Base-by-base conservation (phyloP, 208 protist genomes). In the Zelonia costaricensis region DNA sequence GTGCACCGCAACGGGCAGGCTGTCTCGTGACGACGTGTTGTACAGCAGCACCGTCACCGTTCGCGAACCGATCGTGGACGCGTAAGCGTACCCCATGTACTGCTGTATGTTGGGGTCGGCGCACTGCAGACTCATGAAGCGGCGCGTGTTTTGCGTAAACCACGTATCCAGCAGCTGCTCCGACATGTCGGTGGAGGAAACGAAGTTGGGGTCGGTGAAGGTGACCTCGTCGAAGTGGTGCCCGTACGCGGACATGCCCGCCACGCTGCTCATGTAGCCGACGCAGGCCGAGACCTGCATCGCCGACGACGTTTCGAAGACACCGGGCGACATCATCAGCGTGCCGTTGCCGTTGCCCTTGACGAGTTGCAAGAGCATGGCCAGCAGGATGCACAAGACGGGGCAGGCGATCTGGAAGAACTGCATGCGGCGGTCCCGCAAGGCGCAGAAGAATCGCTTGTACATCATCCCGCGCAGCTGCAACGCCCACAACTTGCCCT, bases 401-500 rank as follows among this genome's bases (percentile, higher is more conserved):
- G 88, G 88, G 36, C 70, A 84, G 48, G 85, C 20, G 42, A 93
- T 74, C 48, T 93, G 86, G 51, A 92, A 84, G 33, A 76, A 76
- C 48, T 79, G 63, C 69, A 78, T 82, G 42, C 76, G 66, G 31
- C 66, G 74, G 62, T 95, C 86, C 12, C 89, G 78, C 2, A 76
- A 52, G 23, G 84, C 39, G 74, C 62, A 81, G 30, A 82, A 69
- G 31, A 91, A 72, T 27, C 89, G 80, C 62, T 91, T 89, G 38
- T 59, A 47, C 38, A 91, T 35, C 74, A 90, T 54, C 1, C 81
- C 71, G 16, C 38, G 25, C 58, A 81, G 66, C 62, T 87, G 82
- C 54, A 78, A 54, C 35, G n/a, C 20, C 40, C 54, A 69, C 18
- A 69, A 36, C 13, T 6, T 36, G 13, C 46, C 28, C 28, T 20